Evolutionary conservation across 192 early-diverging fungal species (phyloP), one percentile per base, ranked within the genome.

Genomic region (Coemansia sp.): DNA sequence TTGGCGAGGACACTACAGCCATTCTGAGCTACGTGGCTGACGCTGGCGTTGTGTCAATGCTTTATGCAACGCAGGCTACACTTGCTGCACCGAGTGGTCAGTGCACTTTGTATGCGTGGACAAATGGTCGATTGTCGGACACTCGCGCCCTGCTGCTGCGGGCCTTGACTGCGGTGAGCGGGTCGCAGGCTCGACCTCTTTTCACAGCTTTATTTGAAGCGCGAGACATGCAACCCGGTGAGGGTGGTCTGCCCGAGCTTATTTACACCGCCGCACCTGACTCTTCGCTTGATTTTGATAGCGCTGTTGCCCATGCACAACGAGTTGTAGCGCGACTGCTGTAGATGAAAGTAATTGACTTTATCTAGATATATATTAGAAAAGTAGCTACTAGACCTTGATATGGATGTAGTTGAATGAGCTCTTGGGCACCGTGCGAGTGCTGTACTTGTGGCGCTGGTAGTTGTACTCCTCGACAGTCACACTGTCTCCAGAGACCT

Each of bases 391-490:
- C 47, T 69, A 69, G 4, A 69, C 61, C 37, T 63, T 69, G 26
- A 69, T 38, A 45, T 68, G 72, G 14, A 73, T 73, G n/a, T 73
- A 73, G 53, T 57, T 73, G 21, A 73, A 73, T 55, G 48, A 41
- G 61, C 65, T 73, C 48, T 61, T 66, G 50, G 71, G 59, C 5
- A 73, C 71, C 16, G 67, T 69, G 67, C 67, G 67, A 2, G 68
- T 63, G 52, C 39, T 47, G 39, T 69, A 69, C 12, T 20, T 56
- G 25, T 73, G 37, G 34, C 35, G 21, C 37, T 34, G 35, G 36
- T 59, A 37, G 65, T 81, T 81, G 66, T 76, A 76, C 63, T 76
- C 73, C 58, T 81, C 79, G 21, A 76, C 58, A 2, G 68, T 67
- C 1, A 81, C 65, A n/a, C 25, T 62, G 28, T 75, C 62, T 2